Evolutionary conservation across 225 moss, liverwort and hornwort species (phyloP), one percentile per base, ranked within the genome.

Genomic region (Antitrichia curtipendula): DNA sequence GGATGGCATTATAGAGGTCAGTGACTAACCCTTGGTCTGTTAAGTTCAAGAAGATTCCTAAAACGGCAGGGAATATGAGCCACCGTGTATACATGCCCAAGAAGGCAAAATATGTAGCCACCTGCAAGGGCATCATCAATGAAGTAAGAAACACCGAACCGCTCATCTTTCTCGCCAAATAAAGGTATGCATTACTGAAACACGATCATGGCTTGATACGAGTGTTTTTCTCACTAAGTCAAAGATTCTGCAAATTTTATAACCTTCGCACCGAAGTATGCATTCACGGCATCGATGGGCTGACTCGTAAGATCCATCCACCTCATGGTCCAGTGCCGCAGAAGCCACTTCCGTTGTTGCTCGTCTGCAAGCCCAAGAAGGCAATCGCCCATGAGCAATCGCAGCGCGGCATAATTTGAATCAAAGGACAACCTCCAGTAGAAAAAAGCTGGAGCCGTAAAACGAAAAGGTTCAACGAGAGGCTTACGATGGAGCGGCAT

Each of bases 61-160:
- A 29, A 47, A 81, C 86, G 34, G 92, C 95, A 45, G 98, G 98
- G 54, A 96, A 95, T 41, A 92, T 32, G 25, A 99, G 94, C 98
- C 98, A 99, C 74, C 90, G 94, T 11, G 98, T 93, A 59, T 99
- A 99, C 98, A 97, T 94, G 85, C 98, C 98, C 88, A 97, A 91
- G 83, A 99, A 99, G 52, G 98, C 97, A 86, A 99, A 99, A 88
- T 99, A 99, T 31, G 92, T 97, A 29, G 96, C 98, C 76, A 99
- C 96, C 98, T 99, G 91, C 91, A 80, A 41, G 38, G 65, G 31
- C 64, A 43, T 24, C 54, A 88, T 54, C 65, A 79, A 59, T 43
- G 74, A 85, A 72, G 66, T 91, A 68, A 89, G 91, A 29, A 52
- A 80, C 62, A 76, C 60, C 75, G 31, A 84, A 69, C 36, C 34